These are phyloP conservation scores for Kwoniella shandongensis DNA, from an alignment of 768 basidiomycete genomes.

Conservation along the genomic window DNA sequence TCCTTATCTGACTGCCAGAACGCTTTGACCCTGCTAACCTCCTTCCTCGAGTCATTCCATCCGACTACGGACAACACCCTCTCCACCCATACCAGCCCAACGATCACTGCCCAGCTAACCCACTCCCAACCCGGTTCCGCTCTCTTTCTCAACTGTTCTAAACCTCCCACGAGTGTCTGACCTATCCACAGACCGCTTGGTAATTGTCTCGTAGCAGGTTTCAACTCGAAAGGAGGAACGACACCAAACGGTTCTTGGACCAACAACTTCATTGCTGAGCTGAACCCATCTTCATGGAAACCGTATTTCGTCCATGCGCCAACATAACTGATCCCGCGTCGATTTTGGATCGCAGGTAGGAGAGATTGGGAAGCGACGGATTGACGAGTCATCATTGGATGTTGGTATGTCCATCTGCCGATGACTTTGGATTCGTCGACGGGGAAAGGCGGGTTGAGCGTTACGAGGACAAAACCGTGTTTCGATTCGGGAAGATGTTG, in stretches of 20 bases:
- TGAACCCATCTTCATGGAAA: constrained; percentile 79
- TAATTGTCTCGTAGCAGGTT: constrained; percentile 36
- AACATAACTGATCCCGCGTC: constrained; percentile 63
- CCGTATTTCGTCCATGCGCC: constrained; percentile 76
- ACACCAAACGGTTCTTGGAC: constrained; percentile 33
- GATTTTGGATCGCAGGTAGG: constrained; percentile 64
- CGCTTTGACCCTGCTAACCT: constrained; percentile 29
- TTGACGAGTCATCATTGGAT: constrained; percentile 66
- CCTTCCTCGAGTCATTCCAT: constrained; percentile 11
- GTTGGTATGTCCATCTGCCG: constrained; percentile 65
- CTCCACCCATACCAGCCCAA: constrained; percentile 28
- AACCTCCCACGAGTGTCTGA: constrained; percentile 9
- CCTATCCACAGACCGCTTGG: constrained; percentile 1
- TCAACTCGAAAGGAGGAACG: constrained; percentile 38
- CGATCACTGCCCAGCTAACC: constrained; percentile 29
- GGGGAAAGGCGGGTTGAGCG: constrained; percentile 70
- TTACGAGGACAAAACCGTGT: constrained; percentile 68
- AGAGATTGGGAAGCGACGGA: constrained; percentile 62
- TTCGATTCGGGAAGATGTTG: constrained; percentile 63
- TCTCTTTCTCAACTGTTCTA: constrained; percentile 21
- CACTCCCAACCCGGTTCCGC: constrained; percentile 23
- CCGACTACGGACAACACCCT: constrained; percentile 16
- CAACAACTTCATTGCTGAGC: constrained; percentile 54
- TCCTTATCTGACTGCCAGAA: constrained; percentile 31
- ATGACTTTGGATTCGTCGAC: constrained; percentile 58